Evolutionary conservation across 129 eudicot genomes (phyloP), one percentile per base, ranked within the genome.

Genomic region (Kitagawia praeruptora): DNA sequence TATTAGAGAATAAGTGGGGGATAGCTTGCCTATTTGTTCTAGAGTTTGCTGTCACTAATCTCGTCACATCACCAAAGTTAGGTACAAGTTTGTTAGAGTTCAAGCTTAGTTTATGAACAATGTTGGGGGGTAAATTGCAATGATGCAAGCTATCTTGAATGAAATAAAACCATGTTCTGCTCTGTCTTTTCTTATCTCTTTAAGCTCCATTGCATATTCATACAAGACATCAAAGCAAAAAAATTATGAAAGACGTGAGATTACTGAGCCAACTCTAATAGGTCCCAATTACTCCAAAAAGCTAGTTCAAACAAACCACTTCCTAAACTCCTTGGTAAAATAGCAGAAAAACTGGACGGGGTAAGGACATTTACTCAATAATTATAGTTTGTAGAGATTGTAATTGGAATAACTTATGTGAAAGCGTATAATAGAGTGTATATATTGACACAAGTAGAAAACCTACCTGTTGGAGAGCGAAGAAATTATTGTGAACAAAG

Each of bases 401-500:
- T 5, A 67, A 5, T 14, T 31, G 41, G 10, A 67, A 67, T 31
- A 5, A 31, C 10, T 15, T 4, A 8, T 7, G 45, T 39, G 12
- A 42, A 73, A 7, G 27, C 14, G 2, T 10, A 41, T 23, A 73
- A 61, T 10, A 61, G 37, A 25, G 15, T 19, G 27, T 12, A 12
- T 21, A 10, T 41, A 34, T 2, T 34, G 37, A 34, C 1, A 42
- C 76, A 28, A 40, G 81, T 40, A 86, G 19, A 34, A 54, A 80
- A 91, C 37, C 37, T 34, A 34, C 97, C 97, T 89, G 90, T 28
- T 89, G 90, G 61, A 91, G 37, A 25, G 92, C 85, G 47, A 93
- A 84, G 87, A 84, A 34, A 34, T 34, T n/a, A n/a, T n/a, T n/a
- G n/a, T n/a, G n/a, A n/a, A n/a, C n/a, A n/a, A n/a, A n/a, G n/a